Base-by-base conservation (phyloP, 306 rosid species). In the Cicer pinnatifidum region DNA sequence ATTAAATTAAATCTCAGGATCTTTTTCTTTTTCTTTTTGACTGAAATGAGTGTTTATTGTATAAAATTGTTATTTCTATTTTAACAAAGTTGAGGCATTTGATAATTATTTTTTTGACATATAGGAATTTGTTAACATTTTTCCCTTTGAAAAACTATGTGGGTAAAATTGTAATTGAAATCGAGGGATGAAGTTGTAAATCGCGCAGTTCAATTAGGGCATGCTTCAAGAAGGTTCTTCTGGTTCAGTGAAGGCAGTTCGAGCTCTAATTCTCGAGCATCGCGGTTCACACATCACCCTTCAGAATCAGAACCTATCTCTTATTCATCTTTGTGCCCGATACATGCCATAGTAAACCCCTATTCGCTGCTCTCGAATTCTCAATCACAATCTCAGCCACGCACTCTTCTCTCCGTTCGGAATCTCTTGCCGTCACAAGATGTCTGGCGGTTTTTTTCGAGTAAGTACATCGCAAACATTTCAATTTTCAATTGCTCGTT, bases 401-500 rank as follows among this genome's bases (percentile, higher is more conserved):
- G 6, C 78, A 60, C 69, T 53, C 61, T 69, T 11, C 60, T 65
- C 75, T 81, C 71, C 52, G 45, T 64, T 58, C 82, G 1, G 73
- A 72, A 86, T 70, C 84, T 80, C 84, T 83, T 74, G 41, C 72
- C 76, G 10, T 83, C 75, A 61, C 48, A 86, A 91, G 70, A 95
- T 95, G 99, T 91, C 99, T 20, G 99, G 99, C 56, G 99, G 99
- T 37, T 95, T 95, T 77, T 95, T 95, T 72, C 89, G 99, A 78
- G 97, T 95, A 50, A 82, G 90, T 57, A 59, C 23, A 12, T 8
- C 39, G 17, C 6, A 11, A n/a, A 17, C 40, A 38, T 66, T 15
- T 76, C 6, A 56, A 60, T 60, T 46, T 16, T 1, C 40, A 19
- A 20, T 28, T 17, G n/a, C 48, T 6, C 40, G 54, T 41, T 10